phyloP scores from a whole-genome alignment of 2,329 filamentous ascomycete species.

The Pseudocercospora fuligena region DNA sequence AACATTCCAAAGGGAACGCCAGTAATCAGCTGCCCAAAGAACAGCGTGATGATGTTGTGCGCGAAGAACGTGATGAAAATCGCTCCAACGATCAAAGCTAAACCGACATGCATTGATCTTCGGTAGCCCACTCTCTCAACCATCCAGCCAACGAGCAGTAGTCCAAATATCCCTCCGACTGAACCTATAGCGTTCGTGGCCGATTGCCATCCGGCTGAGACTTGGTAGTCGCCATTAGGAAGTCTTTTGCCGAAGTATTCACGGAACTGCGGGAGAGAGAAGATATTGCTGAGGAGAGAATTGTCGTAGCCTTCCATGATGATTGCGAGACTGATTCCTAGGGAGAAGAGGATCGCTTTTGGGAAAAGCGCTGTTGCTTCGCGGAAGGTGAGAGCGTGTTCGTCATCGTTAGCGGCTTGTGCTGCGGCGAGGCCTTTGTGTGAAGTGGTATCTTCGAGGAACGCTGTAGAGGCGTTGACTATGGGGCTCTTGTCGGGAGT shows the following conservation, averaged over 20 bases:
- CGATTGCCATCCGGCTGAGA: neutral
- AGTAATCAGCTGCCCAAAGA: neutral
- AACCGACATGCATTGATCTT: neutral
- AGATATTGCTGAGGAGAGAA: neutral
- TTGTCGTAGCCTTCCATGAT: conserved; percentile 3
- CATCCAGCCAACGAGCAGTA: neutral
- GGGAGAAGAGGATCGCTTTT: neutral
- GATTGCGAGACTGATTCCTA: conserved; percentile 1
- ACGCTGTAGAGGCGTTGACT: neutral
- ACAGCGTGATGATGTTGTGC: neutral
- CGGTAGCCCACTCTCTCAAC: neutral
- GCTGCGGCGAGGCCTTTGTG: neutral
- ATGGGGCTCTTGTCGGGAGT: neutral
- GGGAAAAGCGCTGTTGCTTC: neutral
- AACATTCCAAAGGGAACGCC: neutral
- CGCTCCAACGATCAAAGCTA: neutral
- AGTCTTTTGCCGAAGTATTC: conserved; percentile 8
- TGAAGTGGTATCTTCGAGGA: neutral
- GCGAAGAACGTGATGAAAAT: neutral
- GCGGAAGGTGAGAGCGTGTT: neutral
- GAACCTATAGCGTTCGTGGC: neutral
- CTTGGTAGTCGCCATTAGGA: conserved; percentile 3
- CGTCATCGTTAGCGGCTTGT: neutral
- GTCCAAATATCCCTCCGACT: neutral
- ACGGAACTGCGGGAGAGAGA: neutral